These are phyloP conservation scores for Luzula sylvatica DNA, from an alignment of 176 grass and related monocot genomes.

Conservation along the genomic window DNA sequence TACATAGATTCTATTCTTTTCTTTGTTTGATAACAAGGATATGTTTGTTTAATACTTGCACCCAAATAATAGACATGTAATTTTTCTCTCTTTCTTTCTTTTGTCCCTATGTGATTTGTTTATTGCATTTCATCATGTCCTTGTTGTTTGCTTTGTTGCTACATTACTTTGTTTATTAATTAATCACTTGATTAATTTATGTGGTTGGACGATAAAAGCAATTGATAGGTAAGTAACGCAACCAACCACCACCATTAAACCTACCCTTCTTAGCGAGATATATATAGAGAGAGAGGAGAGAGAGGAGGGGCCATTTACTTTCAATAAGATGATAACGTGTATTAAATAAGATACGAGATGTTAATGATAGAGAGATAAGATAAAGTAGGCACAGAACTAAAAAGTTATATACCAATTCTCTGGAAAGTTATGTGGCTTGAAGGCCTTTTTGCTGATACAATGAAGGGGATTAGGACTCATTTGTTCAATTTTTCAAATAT, in stretches of 20 bases:
- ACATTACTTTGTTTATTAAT: conserved; percentile 4
- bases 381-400: conserved; percentile 23
- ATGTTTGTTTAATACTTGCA: conserved; percentile 1
- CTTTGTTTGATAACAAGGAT: background rate
- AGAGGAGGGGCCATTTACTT: background rate
- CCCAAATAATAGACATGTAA: conserved; percentile 25
- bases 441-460: too few relatives aligned
- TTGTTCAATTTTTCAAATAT: too few relatives aligned
- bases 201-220: conserved; percentile 42
- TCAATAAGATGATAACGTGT: background rate
- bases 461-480: too few relatives aligned
- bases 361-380: conserved; percentile 1
- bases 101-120: conserved; percentile 19
- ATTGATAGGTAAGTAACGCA: conserved; percentile 55
- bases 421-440: too few relatives aligned
- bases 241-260: conserved; percentile 34
- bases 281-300: conserved; percentile 10
- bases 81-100: conserved; percentile 8
- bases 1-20: background rate
- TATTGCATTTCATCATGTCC: conserved; percentile 8
- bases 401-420: too few relatives aligned
- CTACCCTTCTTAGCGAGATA: conserved; percentile 7
- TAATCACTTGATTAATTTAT: conserved; percentile 27
- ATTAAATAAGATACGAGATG: background rate
- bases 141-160: background rate